These are phyloP conservation scores for Sesbania bispinosa DNA, from an alignment of 306 rosid species.

Conservation along the genomic window DNA sequence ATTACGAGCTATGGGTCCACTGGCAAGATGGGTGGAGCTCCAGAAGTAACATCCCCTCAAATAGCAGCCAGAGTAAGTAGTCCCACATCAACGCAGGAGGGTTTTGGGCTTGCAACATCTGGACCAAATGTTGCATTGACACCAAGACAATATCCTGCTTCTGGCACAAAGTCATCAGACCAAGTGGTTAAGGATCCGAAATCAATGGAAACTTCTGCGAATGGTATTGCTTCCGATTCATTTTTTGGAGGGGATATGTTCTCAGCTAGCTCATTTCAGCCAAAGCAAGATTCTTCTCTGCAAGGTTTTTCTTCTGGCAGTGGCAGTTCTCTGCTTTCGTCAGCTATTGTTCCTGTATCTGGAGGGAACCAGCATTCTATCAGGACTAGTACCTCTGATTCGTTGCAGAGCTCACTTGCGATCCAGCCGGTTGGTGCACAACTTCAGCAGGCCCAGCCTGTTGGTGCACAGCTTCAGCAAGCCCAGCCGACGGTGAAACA, in stretches of 20 bases:
- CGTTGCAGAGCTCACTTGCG: slow-evolving; percentile 47
- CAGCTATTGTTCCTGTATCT: slow-evolving; percentile 50
- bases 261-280: slow-evolving; percentile 57
- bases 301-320: slow-evolving; percentile 42
- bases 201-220: slow-evolving; percentile 42
- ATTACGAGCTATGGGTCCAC: slow-evolving; percentile 46
- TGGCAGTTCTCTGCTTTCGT: slow-evolving; percentile 39
- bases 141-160: slow-evolving; percentile 47
- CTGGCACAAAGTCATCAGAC: slow-evolving; percentile 47
- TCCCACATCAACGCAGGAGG: slow-evolving; percentile 45
- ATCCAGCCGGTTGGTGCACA: slow-evolving; percentile 54
- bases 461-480: slow-evolving; percentile 49
- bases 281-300: slow-evolving; percentile 50
- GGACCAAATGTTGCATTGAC: slow-evolving; percentile 49
- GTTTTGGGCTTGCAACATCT: slow-evolving; percentile 50
- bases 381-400: slow-evolving; percentile 41
- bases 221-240: slow-evolving; percentile 61
- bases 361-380: slow-evolving; percentile 49
- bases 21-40: slow-evolving; percentile 47
- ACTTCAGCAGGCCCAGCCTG: slow-evolving; percentile 51
- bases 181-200: slow-evolving; percentile 49
- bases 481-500: slow-evolving; percentile 46
- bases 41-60: slow-evolving; percentile 37
- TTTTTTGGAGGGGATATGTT: slow-evolving; percentile 73
- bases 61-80: slow-evolving; percentile 43